Evolutionary conservation across 1,139 yeast species (phyloP), one percentile per base, ranked within the genome.

Genomic region (Diutina ranongensis): DNA sequence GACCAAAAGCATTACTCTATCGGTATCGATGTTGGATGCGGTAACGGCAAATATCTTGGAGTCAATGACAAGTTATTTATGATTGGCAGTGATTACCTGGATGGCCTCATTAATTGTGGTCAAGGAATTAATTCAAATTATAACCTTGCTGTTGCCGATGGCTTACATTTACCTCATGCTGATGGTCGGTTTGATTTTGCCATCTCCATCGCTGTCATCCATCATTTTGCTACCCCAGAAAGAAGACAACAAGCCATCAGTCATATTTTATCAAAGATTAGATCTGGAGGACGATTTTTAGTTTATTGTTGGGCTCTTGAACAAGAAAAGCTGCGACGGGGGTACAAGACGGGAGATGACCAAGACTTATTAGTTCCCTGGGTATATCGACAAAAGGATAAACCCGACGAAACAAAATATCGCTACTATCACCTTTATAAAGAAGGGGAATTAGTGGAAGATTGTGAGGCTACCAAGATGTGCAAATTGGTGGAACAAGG

Each of bases 271-370:
- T 63, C 78, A 15, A 78, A 78, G 49, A 60, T 92, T 45, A 69
- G 60, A 44, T 49, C 55, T 0, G 78, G 78, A 1, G 96, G 95
- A 1, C 75, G 73, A 47, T 83, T 87, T 0, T 65, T 94, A 52
- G 73, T 92, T 13, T 89, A 89, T 58, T 94, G 95, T 47, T 92
- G 98, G 98, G 98, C 98, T 0, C 64, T 92, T 46, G 98, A 94
- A 54, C 98, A 92, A 60, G 85, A 81, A 51, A 74, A 70, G 33
- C 84, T 95, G 0, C 69, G 95, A 49, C 69, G 97, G 52, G 97
- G 97, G 0, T 89, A 86, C 63, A 80, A 83, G 53, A 87, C 78
- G 51, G 94, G 94, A 3, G 89, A 83, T 76, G 88, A 85, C 46
- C 98, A 87, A 59, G 98, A 92, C 57, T 83, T 92, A 1, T 65